Evolutionary conservation across 805 yeast species (phyloP).

Genomic region (Sungouiella blattae): DNA sequence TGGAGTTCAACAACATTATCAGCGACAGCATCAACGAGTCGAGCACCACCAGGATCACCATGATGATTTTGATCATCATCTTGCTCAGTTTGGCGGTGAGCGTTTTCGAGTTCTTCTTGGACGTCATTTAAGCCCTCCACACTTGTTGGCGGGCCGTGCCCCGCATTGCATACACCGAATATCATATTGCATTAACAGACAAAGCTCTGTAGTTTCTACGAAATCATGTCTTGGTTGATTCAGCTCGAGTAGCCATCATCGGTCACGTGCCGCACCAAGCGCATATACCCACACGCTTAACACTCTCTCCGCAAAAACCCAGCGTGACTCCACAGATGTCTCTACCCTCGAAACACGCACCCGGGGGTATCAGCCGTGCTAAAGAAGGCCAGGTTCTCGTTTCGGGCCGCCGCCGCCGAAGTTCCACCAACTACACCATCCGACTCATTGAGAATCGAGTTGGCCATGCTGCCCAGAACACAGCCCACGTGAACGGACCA

Average conservation of each 20-base stretch:
- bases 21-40: slow-evolving; percentile 93
- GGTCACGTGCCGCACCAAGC: too few species aligned
- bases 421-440: slow-evolving; percentile 21
- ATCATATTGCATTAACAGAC: too few species aligned
- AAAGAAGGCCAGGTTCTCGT: not conserved
- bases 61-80: slow-evolving; percentile 82
- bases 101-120: slow-evolving; percentile 62
- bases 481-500: too few species aligned
- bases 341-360: slow-evolving; percentile 38
- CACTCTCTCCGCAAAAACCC: too few species aligned
- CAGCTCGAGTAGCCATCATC: too few species aligned
- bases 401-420: slow-evolving; percentile 3
- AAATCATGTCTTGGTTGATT: too few species aligned
- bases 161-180: too few species aligned
- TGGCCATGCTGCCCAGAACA: slow-evolving; percentile 21
- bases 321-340: too few species aligned
- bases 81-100: slow-evolving; percentile 76
- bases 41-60: slow-evolving; percentile 86
- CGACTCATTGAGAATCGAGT: slow-evolving; percentile 25
- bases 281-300: too few species aligned
- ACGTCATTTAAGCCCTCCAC: slow-evolving; percentile 38
- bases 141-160: too few species aligned
- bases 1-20: slow-evolving; percentile 89
- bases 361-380: slow-evolving; percentile 26
- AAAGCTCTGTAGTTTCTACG: too few species aligned